Evolutionary conservation across 148 eudicot genomes (phyloP).

Genomic region (Polygonum maritimum): DNA sequence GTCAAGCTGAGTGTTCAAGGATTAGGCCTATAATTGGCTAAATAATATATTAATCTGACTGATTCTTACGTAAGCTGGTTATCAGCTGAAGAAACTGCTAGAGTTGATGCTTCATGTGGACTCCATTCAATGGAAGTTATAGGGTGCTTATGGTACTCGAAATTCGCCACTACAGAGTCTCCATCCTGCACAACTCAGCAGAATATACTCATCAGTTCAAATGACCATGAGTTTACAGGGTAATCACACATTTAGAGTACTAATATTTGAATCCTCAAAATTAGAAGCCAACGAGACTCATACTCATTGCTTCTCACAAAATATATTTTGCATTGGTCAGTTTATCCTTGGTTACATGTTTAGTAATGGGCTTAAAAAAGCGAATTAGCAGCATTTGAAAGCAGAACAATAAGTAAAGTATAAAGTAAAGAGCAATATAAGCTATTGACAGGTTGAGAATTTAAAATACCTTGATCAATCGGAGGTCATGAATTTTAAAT

Average conservation of each 20-base stretch:
- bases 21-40: not conserved
- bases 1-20: not conserved
- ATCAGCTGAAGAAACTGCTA: constrained; percentile 84
- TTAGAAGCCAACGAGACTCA: not conserved
- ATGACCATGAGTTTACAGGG: not conserved
- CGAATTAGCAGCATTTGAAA: too few species aligned
- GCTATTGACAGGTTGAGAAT: too few species aligned
- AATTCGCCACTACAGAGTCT: constrained; percentile 67
- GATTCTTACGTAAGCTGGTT: constrained; percentile 80
- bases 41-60: not conserved
- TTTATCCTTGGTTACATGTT: too few species aligned
- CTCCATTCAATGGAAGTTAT: constrained; percentile 98
- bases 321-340: not conserved
- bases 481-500: constrained; percentile 73
- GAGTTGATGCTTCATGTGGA: constrained; percentile 81
- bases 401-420: too few species aligned
- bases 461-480: constrained; percentile 52
- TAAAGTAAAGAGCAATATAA: too few species aligned
- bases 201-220: not conserved
- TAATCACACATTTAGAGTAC: not conserved
- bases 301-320: not conserved
- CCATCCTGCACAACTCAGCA: constrained; percentile 40
- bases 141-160: constrained; percentile 84
- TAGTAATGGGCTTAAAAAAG: too few species aligned
- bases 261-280: not conserved